phyloP scores from a whole-genome alignment of 768 basidiomycete species.

The Kwoniella mangroviensis region DNA sequence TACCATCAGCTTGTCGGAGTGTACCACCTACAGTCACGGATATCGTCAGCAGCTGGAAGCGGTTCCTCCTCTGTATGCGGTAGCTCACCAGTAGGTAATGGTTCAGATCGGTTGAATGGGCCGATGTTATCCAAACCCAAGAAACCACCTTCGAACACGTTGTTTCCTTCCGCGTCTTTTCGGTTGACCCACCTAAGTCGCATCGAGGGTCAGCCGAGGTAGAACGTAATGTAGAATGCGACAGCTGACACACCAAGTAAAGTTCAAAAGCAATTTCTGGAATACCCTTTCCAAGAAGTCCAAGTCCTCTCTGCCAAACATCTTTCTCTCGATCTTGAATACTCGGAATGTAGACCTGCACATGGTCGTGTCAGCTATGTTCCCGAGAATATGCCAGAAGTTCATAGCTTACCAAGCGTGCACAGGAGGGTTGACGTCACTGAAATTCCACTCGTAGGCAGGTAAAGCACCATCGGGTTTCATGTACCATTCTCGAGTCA shows the following conservation, averaged over 20 bases:
- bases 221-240: not conserved
- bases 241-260: slow-evolving; percentile 74
- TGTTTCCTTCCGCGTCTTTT: slow-evolving; percentile 91
- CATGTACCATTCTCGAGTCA: slow-evolving; percentile 97
- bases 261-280: slow-evolving; percentile 94
- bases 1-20: slow-evolving; percentile 95
- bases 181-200: slow-evolving; percentile 89
- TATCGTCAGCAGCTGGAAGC: too few species aligned
- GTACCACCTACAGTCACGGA: slow-evolving; percentile 66
- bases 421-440: slow-evolving; percentile 97
- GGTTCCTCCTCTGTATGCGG: not conserved
- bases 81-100: slow-evolving; percentile 71
- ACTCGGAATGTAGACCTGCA: slow-evolving; percentile 77
- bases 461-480: slow-evolving; percentile 98
- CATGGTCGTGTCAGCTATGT: not conserved
- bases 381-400: too few species aligned
- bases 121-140: slow-evolving; percentile 98
- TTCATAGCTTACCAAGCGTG: slow-evolving; percentile 86
- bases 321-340: slow-evolving; percentile 98
- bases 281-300: slow-evolving; percentile 95
- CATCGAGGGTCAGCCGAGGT: not conserved
- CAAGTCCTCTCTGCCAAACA: slow-evolving; percentile 87
- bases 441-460: slow-evolving; percentile 99
- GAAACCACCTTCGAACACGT: slow-evolving; percentile 98
- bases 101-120: slow-evolving; percentile 96